Conservation (phyloP, 495 filamentous ascomycete species). For the Glutinoglossum americanum region DNA sequence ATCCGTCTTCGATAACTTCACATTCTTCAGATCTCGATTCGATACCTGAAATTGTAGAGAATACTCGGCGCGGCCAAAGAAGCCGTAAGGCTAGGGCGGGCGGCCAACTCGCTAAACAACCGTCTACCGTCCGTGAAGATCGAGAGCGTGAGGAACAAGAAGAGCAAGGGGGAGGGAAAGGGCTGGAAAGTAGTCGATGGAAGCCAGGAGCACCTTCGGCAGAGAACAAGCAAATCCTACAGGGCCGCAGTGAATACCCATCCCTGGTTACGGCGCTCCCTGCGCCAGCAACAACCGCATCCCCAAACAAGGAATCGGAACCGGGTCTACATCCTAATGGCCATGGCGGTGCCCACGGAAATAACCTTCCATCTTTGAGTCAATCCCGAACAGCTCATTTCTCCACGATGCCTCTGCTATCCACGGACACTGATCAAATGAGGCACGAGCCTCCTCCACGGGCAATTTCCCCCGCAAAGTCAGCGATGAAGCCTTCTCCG, state of each 20-base stretch:
- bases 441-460: constrained; percentile 58
- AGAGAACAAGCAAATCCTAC: neutral
- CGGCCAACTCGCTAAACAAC: constrained; percentile 25
- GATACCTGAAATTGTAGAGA: constrained; percentile 9
- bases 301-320: neutral
- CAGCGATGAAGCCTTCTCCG: constrained; percentile 55
- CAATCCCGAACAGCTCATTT: constrained; percentile 57
- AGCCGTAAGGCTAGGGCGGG: constrained; percentile 8
- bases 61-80: neutral
- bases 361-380: constrained; percentile 29
- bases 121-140: constrained; percentile 41
- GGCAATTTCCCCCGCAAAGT: constrained; percentile 69
- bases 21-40: constrained; percentile 15
- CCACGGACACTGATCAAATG: constrained; percentile 15
- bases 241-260: neutral
- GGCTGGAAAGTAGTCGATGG: neutral
- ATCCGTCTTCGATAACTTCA: constrained; percentile 6
- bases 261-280: neutral
- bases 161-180: constrained; percentile 1
- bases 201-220: neutral
- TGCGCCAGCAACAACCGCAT: neutral
- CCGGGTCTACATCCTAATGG: neutral
- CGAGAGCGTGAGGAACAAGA: constrained; percentile 25
- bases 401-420: constrained; percentile 34
- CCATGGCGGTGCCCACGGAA: neutral